Conservation (phyloP, 805 yeast species). For the Tetrapisispora arboricola region DNA sequence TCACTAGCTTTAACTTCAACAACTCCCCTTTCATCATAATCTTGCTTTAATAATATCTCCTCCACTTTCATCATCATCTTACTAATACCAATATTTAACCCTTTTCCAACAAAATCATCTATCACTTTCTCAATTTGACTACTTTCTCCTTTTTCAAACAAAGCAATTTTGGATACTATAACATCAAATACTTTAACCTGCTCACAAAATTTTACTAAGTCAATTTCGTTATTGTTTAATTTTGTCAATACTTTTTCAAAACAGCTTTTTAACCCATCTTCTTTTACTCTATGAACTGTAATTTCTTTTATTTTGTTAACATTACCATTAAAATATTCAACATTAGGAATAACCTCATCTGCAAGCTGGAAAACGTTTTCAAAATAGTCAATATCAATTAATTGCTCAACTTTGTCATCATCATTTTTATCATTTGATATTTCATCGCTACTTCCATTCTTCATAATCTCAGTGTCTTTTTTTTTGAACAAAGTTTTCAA, state of each 20-base stretch:
- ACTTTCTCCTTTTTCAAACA: conserved; percentile 32
- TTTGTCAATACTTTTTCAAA: background rate
- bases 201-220: conserved; percentile 70
- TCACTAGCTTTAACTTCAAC: conserved; percentile 28
- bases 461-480: too few species aligned
- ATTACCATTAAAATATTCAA: too few species aligned
- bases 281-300: too few species aligned
- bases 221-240: background rate
- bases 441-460: too few species aligned
- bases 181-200: conserved; percentile 87
- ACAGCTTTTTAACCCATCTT: too few species aligned
- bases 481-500: too few species aligned
- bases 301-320: too few species aligned
- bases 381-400: too few species aligned
- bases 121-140: conserved; percentile 55
- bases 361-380: too few species aligned
- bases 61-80: conserved; percentile 77
- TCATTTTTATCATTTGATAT: too few species aligned
- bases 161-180: conserved; percentile 83
- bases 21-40: background rate
- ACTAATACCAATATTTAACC: conserved; percentile 84
- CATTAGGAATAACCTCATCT: too few species aligned
- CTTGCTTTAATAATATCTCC: background rate
- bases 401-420: too few species aligned
- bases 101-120: conserved; percentile 87